Base-by-base conservation (phyloP, 352 stramenopile genomes). In the Aphanomyces invadans region DNA sequence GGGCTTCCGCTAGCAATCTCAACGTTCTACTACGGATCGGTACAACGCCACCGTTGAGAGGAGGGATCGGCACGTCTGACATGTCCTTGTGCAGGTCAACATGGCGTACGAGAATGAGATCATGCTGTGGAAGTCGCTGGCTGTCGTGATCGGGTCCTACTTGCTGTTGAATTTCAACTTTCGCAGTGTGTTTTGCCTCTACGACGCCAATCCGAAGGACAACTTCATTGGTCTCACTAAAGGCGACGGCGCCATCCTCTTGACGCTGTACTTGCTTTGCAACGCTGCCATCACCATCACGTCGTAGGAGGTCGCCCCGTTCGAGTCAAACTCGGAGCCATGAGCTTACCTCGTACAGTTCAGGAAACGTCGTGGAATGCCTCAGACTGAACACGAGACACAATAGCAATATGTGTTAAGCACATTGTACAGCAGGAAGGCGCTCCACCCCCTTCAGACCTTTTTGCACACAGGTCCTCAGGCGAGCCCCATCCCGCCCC, bases 1-100 rank as follows among this genome's bases (percentile, higher is more conserved):
- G 86, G 83, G 0, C 70, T 89, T 33, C 84, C 86, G 1, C 93
- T 91, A 59, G 67, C 92, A 17, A 56, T 92, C 4, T 92, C 79
- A 31, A 91, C 91, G 59, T 55, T 90, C 15, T 71, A 91, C n/a
- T 84, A 89, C 68, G 42, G 49, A 31, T 19, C 32, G 42, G 59
- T 66, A 33, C 28, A 21, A n/a, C 9, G 4, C 21, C 55, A 28
- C 10, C n/a, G n/a, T n/a, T n/a, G n/a, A n/a, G n/a, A n/a, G n/a
- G n/a, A n/a, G n/a, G n/a, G n/a, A n/a, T n/a, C n/a, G n/a, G n/a
- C n/a, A n/a, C n/a, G 19, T n/a, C 21, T 32, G 15, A 45, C 4
- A n/a, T n/a, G n/a, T n/a, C 33, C 3, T 57, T 11, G 21, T 39
- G 17, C 57, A 67, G 60, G 57, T 67, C 12, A 12, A 4, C 5